These are phyloP conservation scores for Microbotryum lychnidis-dioicae DNA, from an alignment of 1,284 basidiomycete genomes.

Conservation along the genomic window DNA sequence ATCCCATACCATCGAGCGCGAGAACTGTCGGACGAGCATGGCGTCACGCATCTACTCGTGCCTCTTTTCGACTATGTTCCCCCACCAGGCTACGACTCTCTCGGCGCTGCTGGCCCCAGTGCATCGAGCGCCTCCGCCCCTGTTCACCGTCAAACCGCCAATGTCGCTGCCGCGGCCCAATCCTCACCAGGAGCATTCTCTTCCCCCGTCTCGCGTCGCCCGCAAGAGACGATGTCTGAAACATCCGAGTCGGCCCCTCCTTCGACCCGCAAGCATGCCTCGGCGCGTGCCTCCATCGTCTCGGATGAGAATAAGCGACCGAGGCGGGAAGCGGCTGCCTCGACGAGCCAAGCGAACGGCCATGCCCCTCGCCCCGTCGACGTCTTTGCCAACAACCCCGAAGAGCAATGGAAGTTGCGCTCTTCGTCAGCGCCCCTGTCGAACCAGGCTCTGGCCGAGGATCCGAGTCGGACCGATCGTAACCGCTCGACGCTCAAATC, in stretches of 20 bases:
- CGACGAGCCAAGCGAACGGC: neutral
- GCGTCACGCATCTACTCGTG: conserved; percentile 69
- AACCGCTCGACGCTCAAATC: conserved; percentile 21
- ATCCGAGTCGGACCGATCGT: conserved; percentile 10
- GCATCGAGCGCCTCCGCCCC: conserved; percentile 12
- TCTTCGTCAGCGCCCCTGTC: neutral
- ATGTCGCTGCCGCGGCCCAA: neutral
- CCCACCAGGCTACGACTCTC: conserved; percentile 34
- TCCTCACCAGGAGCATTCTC: no score
- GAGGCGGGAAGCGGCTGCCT: neutral
- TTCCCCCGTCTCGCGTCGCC: no score
- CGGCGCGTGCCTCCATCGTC: no score
- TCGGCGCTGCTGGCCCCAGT: conserved; percentile 7
- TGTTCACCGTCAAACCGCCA: neutral
- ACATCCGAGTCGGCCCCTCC: no score
- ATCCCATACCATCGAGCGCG: conserved; percentile 84
- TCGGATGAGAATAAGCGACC: neutral
- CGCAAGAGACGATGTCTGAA: no score
- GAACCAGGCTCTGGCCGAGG: conserved; percentile 7
- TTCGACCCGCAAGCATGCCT: no score
- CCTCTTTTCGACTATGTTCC: conserved; percentile 89
- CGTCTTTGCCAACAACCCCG: conserved; percentile 5
- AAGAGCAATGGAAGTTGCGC: conserved; percentile 2
- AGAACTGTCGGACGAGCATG: conserved; percentile 82
- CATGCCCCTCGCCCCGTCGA: conserved; percentile 1